A percentile compares a stretch with the other conserved stretches of the same genome.
These are phyloP conservation scores for Citrullus mucosospermus DNA, from an alignment of 306 rosid species.

Conservation along the genomic window DNA sequence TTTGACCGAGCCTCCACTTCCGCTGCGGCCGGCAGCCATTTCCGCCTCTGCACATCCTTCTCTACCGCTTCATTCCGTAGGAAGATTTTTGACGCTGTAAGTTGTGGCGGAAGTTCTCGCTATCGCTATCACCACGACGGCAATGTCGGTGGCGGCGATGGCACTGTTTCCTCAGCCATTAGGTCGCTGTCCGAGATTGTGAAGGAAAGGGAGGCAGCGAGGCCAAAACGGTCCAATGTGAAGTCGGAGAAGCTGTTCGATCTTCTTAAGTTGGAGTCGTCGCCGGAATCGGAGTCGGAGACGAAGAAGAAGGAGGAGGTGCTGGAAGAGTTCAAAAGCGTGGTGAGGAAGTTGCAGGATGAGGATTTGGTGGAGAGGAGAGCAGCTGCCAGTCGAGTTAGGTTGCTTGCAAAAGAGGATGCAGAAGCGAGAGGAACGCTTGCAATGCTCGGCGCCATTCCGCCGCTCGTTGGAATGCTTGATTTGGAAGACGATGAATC, in stretches of 20 bases:
- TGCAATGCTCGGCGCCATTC: conserved; percentile 88
- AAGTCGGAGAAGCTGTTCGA: conserved; percentile 70
- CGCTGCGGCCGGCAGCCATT: conserved; percentile 20
- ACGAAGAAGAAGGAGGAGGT: conserved; percentile 53
- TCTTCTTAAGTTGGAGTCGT: conserved; percentile 46
- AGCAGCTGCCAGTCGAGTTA: conserved; percentile 52
- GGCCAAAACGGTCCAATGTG: conserved; percentile 8
- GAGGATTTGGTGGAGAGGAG: conserved; percentile 32
- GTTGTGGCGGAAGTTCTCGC: conserved; percentile 71
- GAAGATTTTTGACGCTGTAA: conserved; percentile 60
- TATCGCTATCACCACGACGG: conserved; percentile 15
- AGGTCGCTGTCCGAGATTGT: conserved; percentile 15
- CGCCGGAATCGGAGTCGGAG: conserved; percentile 34
- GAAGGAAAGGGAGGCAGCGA: conserved; percentile 9
- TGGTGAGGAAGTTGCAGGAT: conserved; percentile 44
- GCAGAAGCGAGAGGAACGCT: conserved; percentile 52
- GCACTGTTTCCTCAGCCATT: not conserved
- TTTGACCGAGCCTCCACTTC: conserved; percentile 32
- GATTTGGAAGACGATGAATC: conserved; percentile 43
- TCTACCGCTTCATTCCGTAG: conserved; percentile 59
- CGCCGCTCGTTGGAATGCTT: conserved; percentile 83
- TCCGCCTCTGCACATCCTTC: conserved; percentile 41
- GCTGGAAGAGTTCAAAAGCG: conserved; percentile 46
- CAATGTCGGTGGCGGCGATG: not conserved
- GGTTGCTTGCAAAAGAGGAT: conserved; percentile 64